A percentile compares a stretch with the other conserved stretches of the same genome.
Evolutionary conservation across 2,329 filamentous ascomycete genomes (phyloP).

Genomic region (Colletotrichum sp.): DNA sequence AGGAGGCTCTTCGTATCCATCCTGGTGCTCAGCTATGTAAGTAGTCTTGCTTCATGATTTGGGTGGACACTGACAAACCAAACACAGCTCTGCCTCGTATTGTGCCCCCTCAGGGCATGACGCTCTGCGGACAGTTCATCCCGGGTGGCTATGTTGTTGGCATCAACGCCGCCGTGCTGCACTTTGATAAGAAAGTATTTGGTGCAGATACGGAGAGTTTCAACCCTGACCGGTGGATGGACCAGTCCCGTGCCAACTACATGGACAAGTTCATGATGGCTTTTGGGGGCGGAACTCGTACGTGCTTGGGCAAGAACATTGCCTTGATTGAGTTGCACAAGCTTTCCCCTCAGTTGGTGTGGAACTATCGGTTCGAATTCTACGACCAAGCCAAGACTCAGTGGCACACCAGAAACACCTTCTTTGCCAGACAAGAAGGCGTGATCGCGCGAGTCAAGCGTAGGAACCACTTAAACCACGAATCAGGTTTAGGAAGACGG

Average conservation of each 20-base stretch:
- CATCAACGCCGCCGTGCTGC: not conserved
- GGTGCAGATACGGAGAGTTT: not conserved
- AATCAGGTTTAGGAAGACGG: not conserved
- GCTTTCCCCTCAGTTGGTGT: not conserved
- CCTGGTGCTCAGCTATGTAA: constrained; percentile 32
- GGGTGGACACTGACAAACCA: not conserved
- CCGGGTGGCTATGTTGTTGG: not conserved
- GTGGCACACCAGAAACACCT: not conserved
- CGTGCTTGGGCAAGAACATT: not conserved
- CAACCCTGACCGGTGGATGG: not conserved
- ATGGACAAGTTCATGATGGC: not conserved
- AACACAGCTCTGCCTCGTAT: not conserved
- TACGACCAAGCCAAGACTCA: not conserved
- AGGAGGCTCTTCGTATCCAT: constrained; percentile 53
- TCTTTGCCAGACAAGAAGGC: not conserved
- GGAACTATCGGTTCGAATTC: not conserved
- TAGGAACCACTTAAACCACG: not conserved
- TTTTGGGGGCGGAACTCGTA: not conserved
- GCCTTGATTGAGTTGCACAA: not conserved
- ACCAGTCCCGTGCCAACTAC: not conserved
- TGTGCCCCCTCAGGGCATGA: not conserved
- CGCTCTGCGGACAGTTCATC: not conserved
- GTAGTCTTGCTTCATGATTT: not conserved
- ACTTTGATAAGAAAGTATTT: not conserved
- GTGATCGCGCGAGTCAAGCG: not conserved